phyloP scores from a whole-genome alignment of 2,329 filamentous ascomycete species.

The Macroventuria anomochaeta region DNA sequence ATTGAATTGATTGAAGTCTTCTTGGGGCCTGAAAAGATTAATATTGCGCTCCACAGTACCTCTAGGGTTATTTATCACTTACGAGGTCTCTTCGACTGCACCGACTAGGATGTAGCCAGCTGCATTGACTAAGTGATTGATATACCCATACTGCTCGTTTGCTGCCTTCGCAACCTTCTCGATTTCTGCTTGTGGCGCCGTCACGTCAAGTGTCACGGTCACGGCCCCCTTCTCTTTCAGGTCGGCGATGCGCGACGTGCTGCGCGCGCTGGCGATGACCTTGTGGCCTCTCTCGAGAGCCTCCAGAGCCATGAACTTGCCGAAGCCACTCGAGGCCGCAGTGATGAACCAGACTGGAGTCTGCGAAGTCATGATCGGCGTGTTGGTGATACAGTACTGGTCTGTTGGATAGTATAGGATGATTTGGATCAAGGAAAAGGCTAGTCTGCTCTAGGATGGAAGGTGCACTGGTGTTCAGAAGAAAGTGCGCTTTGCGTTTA shows the following conservation, averaged over 20 bases:
- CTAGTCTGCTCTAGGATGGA: background rate
- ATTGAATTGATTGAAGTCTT: constrained; percentile 54
- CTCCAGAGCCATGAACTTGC: constrained; percentile 53
- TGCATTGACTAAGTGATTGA: constrained; percentile 58
- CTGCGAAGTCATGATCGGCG: constrained; percentile 15
- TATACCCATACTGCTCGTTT: constrained; percentile 49
- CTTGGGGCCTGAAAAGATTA: constrained; percentile 46
- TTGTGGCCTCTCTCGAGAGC: constrained; percentile 54
- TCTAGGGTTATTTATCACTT: constrained; percentile 20
- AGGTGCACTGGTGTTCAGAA: background rate
- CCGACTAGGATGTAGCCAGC: constrained; percentile 55
- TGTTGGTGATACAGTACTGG: background rate
- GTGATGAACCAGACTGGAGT: constrained; percentile 58
- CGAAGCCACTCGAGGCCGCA: constrained; percentile 57
- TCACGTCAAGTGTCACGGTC: constrained; percentile 52
- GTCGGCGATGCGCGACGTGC: constrained; percentile 42
- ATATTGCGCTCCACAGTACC: background rate
- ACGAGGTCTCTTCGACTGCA: constrained; percentile 55
- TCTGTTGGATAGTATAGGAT: background rate
- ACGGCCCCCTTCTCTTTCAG: constrained; percentile 48
- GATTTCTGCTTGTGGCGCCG: constrained; percentile 43
- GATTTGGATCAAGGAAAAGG: background rate
- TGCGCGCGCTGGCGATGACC: constrained; percentile 58
- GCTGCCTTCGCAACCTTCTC: constrained; percentile 47
- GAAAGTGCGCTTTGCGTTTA: no score